A percentile compares a stretch with the other conserved stretches of the same genome.
phyloP scores from a whole-genome alignment of 2,329 filamentous ascomycete genomes.

The Ceratocystis ficicola region DNA sequence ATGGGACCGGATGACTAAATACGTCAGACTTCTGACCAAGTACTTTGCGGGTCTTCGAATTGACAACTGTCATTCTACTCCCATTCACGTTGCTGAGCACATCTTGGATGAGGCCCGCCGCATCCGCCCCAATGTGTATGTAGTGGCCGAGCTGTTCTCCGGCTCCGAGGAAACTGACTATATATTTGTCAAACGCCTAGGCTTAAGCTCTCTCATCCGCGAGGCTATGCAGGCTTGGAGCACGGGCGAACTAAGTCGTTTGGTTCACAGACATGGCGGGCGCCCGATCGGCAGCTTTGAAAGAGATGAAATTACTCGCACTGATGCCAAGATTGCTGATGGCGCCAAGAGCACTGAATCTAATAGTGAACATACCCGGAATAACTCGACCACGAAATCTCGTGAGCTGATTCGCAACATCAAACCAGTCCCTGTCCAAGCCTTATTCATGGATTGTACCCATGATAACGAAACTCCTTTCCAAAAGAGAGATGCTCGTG shows the following conservation, averaged over 20 bases:
- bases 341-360: neutral
- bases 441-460: slow-evolving; percentile 97
- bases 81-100: slow-evolving; percentile 85
- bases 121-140: slow-evolving; percentile 75
- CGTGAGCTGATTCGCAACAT: slow-evolving; percentile 66
- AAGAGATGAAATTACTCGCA: slow-evolving; percentile 67
- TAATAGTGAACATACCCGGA: slow-evolving; percentile 4
- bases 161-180: slow-evolving; percentile 95
- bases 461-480: slow-evolving; percentile 96
- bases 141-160: slow-evolving; percentile 90
- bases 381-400: slow-evolving; percentile 30
- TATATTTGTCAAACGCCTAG: slow-evolving; percentile 84
- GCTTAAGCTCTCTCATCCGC: slow-evolving; percentile 80
- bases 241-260: slow-evolving; percentile 77
- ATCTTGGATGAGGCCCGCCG: slow-evolving; percentile 86
- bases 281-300: slow-evolving; percentile 95
- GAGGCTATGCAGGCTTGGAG: slow-evolving; percentile 99
- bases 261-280: slow-evolving; percentile 88
- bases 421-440: slow-evolving; percentile 78
- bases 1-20: slow-evolving; percentile 92
- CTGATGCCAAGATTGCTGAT: slow-evolving; percentile 32
- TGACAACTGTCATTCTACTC: slow-evolving; percentile 96
- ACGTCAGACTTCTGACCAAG: slow-evolving; percentile 83
- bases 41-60: slow-evolving; percentile 94
- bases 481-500: slow-evolving; percentile 85